Conservation (phyloP, 768 basidiomycete species). For the Clitopilus passeckerianus region DNA sequence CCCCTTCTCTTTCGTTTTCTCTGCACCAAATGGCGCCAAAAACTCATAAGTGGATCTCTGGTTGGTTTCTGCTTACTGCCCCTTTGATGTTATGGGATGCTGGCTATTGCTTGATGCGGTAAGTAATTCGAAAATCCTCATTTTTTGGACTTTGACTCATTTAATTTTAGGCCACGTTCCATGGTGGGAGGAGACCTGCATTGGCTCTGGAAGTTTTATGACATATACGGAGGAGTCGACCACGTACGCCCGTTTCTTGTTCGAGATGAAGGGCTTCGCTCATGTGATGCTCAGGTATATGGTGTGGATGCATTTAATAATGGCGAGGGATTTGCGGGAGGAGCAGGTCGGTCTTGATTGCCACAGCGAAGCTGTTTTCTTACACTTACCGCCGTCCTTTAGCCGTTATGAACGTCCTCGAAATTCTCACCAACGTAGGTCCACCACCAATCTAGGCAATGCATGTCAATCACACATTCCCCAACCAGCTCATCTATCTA, state of each 20-base stretch:
- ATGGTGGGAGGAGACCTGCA: constrained; percentile 70
- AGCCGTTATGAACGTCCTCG: constrained; percentile 74
- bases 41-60: constrained; percentile 40
- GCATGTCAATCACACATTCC: constrained; percentile 5
- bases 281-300: constrained; percentile 45
- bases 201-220: constrained; percentile 81
- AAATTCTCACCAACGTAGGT: constrained; percentile 58
- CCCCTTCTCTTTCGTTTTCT: neutral
- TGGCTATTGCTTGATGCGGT: constrained; percentile 40
- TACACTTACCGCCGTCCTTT: neutral
- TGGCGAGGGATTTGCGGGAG: constrained; percentile 69
- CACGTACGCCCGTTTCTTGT: constrained; percentile 16
- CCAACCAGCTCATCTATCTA: constrained; percentile 44
- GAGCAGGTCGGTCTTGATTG: constrained; percentile 49
- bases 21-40: constrained; percentile 20
- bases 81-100: constrained; percentile 72
- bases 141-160: constrained; percentile 24
- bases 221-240: constrained; percentile 54
- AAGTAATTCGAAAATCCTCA: constrained; percentile 23
- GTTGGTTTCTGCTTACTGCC: constrained; percentile 54
- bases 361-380: neutral
- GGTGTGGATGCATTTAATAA: constrained; percentile 59
- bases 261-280: constrained; percentile 2
- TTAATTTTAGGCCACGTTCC: constrained; percentile 29
- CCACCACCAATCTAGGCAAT: neutral